Conservation (phyloP, 495 filamentous ascomycete genomes). For the Neurospora sp. region DNA sequence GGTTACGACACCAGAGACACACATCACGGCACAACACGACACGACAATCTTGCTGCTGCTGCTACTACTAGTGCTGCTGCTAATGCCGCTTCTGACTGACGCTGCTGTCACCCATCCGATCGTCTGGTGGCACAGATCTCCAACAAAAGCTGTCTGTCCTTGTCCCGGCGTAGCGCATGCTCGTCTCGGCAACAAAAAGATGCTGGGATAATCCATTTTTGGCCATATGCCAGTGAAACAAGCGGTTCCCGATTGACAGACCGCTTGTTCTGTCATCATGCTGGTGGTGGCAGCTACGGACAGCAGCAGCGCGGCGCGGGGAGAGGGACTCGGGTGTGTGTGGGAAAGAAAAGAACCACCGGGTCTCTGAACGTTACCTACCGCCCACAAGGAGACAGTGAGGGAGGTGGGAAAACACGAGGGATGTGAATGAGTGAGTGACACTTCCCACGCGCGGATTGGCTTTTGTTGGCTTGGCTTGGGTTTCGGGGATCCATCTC, state of each 20-base stretch:
- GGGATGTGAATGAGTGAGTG: not conserved
- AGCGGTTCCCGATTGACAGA: not conserved
- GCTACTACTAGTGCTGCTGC: not conserved
- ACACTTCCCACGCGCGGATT: not conserved
- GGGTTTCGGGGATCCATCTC: not conserved
- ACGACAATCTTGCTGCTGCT: not conserved
- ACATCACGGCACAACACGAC: not conserved
- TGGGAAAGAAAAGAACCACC: not conserved
- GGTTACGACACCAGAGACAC: not conserved
- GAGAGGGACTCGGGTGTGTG: not conserved
- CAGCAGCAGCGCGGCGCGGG: not conserved
- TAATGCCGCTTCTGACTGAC: not conserved
- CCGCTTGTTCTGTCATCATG: not conserved
- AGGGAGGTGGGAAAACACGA: not conserved
- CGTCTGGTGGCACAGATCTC: conserved; percentile 11
- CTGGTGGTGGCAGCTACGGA: not conserved
- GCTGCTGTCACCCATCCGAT: conserved; percentile 9
- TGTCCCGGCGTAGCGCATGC: not conserved
- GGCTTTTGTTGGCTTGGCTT: not conserved
- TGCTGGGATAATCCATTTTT: not conserved
- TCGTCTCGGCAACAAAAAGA: not conserved
- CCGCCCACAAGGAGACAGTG: not conserved
- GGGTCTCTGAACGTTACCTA: not conserved
- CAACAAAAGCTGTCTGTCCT: not conserved
- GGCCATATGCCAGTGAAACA: not conserved